Conservation (phyloP, 495 filamentous ascomycete species). For the Aspergillus homomorphus region DNA sequence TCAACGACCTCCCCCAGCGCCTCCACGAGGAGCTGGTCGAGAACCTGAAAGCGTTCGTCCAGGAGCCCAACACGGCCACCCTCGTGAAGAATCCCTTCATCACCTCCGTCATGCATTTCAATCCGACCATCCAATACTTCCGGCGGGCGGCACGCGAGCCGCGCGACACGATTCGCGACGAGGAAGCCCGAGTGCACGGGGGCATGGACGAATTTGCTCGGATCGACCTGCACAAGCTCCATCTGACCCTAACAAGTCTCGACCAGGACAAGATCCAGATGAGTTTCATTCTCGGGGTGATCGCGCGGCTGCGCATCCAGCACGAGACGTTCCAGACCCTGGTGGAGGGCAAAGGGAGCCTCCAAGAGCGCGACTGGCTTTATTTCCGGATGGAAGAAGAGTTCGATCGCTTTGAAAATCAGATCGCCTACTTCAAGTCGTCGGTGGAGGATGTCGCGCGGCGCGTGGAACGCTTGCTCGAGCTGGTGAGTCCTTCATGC, state of each 20-base stretch:
- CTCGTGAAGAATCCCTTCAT: constrained; percentile 12
- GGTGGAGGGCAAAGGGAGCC: not conserved
- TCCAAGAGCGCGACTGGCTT: constrained; percentile 6
- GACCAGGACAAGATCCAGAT: constrained; percentile 15
- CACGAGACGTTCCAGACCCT: constrained; percentile 12
- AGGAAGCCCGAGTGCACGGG: constrained; percentile 6
- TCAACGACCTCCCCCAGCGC: constrained; percentile 12
- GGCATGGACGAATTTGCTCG: constrained; percentile 4
- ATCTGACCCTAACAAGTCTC: constrained; percentile 10
- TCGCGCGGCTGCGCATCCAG: constrained; percentile 9
- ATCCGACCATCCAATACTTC: constrained; percentile 13
- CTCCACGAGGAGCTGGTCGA: constrained; percentile 11
- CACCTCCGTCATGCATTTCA: constrained; percentile 13
- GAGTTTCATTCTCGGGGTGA: constrained; percentile 11
- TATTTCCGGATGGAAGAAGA: constrained; percentile 14
- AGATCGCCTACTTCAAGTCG: constrained; percentile 14
- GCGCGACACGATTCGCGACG: constrained; percentile 12
- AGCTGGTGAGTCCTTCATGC: constrained; percentile 1
- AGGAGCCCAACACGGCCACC: constrained; percentile 1
- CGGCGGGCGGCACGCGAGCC: constrained; percentile 10
- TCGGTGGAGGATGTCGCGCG: constrained; percentile 12
- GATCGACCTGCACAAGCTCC: constrained; percentile 10
- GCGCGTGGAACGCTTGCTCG: constrained; percentile 6
- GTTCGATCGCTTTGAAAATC: constrained; percentile 13
- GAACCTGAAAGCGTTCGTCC: constrained; percentile 11